Evolutionary conservation across 805 yeast genomes (phyloP).

Genomic region (Pichia occidentalis): DNA sequence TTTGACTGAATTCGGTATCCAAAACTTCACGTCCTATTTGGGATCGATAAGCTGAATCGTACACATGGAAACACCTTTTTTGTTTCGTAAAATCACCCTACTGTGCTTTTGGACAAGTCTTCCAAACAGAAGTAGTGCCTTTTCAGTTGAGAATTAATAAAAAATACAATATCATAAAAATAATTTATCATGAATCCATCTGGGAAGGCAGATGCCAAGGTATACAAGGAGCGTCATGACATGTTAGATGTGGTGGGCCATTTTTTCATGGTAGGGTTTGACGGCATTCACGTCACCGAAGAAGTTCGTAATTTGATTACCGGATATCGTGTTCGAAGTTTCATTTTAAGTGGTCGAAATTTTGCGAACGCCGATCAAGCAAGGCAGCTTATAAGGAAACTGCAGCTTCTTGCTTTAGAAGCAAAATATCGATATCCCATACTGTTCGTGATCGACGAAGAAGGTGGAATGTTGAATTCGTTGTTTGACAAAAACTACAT

Average conservation of each 20-base stretch:
- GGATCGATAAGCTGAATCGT: too few relatives aligned
- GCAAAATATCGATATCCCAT: slow-evolving; percentile 50
- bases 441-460: slow-evolving; percentile 54
- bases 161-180: too few relatives aligned
- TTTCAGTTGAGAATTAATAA: too few relatives aligned
- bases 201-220: too few relatives aligned
- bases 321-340: slow-evolving; percentile 43
- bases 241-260: slow-evolving; percentile 34
- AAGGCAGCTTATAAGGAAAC: slow-evolving; percentile 40
- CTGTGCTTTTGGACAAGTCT: too few relatives aligned
- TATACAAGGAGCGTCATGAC: too few relatives aligned
- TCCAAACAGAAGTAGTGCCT: too few relatives aligned
- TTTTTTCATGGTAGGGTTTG: slow-evolving; percentile 55
- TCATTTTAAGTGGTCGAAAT: slow-evolving; percentile 48
- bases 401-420: slow-evolving; percentile 46
- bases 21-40: too few relatives aligned
- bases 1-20: too few relatives aligned
- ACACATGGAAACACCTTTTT: too few relatives aligned
- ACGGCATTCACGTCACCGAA: slow-evolving; percentile 47
- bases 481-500: slow-evolving; percentile 45
- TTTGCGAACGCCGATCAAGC: slow-evolving; percentile 44
- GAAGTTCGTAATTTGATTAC: slow-evolving; percentile 47
- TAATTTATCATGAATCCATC: too few relatives aligned
- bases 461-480: slow-evolving; percentile 57
- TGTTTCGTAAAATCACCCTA: too few relatives aligned